Evolutionary conservation across 2,329 filamentous ascomycete species (phyloP).

Genomic region (Fusarium sambucinum): DNA sequence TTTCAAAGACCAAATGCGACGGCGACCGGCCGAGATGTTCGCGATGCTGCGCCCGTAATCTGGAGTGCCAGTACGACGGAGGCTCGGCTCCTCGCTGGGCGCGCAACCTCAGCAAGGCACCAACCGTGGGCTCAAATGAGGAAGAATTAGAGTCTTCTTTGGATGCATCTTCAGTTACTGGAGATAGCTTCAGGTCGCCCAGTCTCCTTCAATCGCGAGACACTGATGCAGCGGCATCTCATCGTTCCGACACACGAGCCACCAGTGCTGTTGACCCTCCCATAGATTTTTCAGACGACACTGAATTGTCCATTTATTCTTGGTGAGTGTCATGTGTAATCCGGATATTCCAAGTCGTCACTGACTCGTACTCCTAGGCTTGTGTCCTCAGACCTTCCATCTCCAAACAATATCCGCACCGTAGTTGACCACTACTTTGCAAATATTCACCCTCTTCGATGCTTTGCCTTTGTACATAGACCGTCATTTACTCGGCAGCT

Average conservation of each 20-base stretch:
- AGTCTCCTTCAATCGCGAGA: constrained; percentile 46
- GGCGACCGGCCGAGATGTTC: constrained; percentile 57
- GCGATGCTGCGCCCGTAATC: constrained; percentile 51
- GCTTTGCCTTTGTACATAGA: constrained; percentile 57
- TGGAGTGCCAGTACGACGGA: constrained; percentile 56
- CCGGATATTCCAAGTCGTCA: not conserved
- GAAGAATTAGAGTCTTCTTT: constrained; percentile 40
- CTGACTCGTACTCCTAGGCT: constrained; percentile 47
- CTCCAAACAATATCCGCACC: constrained; percentile 52
- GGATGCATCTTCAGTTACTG: constrained; percentile 33
- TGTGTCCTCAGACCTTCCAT: constrained; percentile 51
- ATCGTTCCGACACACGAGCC: constrained; percentile 41
- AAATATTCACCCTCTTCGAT: constrained; percentile 57
- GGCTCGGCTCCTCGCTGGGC: constrained; percentile 55
- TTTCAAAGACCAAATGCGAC: constrained; percentile 59
- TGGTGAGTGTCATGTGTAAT: constrained; percentile 28
- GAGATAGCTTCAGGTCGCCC: constrained; percentile 39
- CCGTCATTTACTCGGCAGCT: constrained; percentile 56
- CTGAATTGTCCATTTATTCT: constrained; percentile 46
- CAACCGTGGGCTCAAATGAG: constrained; percentile 43
- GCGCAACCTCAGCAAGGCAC: constrained; percentile 49
- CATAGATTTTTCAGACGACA: constrained; percentile 46
- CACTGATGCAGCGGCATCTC: constrained; percentile 34
- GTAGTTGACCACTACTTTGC: constrained; percentile 56
- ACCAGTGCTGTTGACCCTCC: constrained; percentile 38